These are phyloP conservation scores for Apiospora kogelbergensis DNA, from an alignment of 2,329 filamentous ascomycete genomes.

Conservation along the genomic window DNA sequence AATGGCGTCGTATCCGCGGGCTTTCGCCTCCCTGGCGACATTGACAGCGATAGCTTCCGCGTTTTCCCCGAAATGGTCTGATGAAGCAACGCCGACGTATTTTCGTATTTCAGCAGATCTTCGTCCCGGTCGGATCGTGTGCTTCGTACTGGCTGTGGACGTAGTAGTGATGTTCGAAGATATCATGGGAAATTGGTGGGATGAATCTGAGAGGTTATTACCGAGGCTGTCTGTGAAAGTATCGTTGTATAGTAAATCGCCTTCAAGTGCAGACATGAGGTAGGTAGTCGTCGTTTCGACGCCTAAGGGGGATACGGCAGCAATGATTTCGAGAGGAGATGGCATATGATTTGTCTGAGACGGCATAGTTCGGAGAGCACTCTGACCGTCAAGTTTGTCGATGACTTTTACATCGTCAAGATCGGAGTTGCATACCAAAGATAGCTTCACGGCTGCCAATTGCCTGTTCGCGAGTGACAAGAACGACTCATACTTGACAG, in stretches of 20 bases:
- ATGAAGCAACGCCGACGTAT: constrained; percentile 1
- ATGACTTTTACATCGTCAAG: neutral
- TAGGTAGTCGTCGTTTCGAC: neutral
- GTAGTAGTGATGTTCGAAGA: neutral
- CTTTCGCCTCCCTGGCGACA: neutral
- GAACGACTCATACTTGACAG: constrained; percentile 6
- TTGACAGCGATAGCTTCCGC: neutral
- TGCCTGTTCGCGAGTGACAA: neutral
- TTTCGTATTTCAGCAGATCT: neutral
- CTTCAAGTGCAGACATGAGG: neutral
- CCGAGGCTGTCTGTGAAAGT: neutral
- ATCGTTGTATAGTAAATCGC: neutral
- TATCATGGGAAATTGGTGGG: neutral
- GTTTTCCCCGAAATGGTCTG: neutral
- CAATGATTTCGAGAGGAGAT: neutral
- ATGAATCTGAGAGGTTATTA: neutral
- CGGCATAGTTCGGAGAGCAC: neutral
- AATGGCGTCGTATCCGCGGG: neutral
- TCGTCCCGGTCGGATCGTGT: neutral
- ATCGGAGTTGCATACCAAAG: neutral
- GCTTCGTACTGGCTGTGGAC: neutral
- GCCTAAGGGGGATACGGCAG: neutral
- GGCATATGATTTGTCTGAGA: neutral
- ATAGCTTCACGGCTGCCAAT: neutral
- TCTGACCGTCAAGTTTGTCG: neutral